Evolutionary conservation across 805 yeast genomes (phyloP), one percentile per base, ranked within the genome.

Genomic region (Sugiyamaella qingdaonensis): DNA sequence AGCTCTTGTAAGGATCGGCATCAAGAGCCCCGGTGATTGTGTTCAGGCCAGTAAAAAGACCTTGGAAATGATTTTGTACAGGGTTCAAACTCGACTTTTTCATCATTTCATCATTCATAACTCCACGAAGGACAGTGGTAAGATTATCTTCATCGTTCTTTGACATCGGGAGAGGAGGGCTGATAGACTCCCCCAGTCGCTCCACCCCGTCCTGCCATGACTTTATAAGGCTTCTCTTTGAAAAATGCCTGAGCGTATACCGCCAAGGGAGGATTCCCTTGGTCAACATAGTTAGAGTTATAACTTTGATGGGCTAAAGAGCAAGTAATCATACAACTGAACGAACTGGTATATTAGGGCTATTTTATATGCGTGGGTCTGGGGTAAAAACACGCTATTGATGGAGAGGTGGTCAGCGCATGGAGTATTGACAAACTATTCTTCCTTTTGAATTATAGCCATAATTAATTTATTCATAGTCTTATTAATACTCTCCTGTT

Each of bases 1-100:
- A 18, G n/a, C 24, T 13, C 37, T 32, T 16, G 13, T 13, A 10
- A 10, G 27, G 48, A 10, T 45, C 48, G 41, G 31, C n/a, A 29
- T 29, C 18, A 44, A 29, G 13, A 32, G 10, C 21, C 1, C 44
- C 50, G 7, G 54, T 55, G 13, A 58, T n/a, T 7, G 54, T 49
- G 13, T 52, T 49, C n/a, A 58, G 52, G 5, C 60, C 61, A 13
- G 35, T 48, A 37, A 58, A 57, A 5, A 58, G 51, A 2, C 58
- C 60, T 41, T 57, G 53, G 35, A 57, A 58, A 29, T 58, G 61
- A 10, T 21, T 35, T 27, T 56, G 39, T 10, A 58, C 50, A 1
- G 57, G 58, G 16, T 14, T 14, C 4, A 19, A 10, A 46, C 51
- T 52, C 19, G 58, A 52, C 33, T 47, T 49, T 14, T 35, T 29